Evolutionary conservation across 495 filamentous ascomycete genomes (phyloP).

Genomic region (Chaetomium cochliodes): DNA sequence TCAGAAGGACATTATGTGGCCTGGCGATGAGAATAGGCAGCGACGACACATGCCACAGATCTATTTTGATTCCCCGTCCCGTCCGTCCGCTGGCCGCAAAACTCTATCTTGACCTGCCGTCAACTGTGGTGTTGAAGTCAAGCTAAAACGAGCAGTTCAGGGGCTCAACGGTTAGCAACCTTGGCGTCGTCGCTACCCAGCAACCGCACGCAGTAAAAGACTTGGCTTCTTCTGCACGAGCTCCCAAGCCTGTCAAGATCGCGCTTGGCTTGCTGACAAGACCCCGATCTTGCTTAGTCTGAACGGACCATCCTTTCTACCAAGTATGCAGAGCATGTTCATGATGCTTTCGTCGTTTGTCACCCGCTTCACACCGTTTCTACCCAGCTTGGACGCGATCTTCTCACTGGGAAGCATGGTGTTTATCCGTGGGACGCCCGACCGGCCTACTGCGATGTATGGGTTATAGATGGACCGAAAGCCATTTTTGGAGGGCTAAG

Average conservation of each 20-base stretch:
- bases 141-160: not conserved
- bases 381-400: not conserved
- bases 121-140: not conserved
- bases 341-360: not conserved
- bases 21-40: not conserved
- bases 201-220: not conserved
- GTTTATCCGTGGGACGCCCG: not conserved
- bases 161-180: conserved; percentile 8
- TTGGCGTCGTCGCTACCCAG: conserved; percentile 7
- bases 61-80: not conserved
- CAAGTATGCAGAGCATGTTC: too few relatives aligned
- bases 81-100: not conserved
- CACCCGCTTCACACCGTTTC: not conserved
- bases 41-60: not conserved
- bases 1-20: not conserved
- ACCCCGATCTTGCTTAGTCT: not conserved
- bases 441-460: not conserved
- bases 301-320: not conserved
- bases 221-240: not conserved
- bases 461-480: too few relatives aligned
- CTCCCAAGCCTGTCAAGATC: not conserved
- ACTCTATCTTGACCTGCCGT: not conserved
- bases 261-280: not conserved
- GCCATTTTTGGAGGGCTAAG: not conserved
- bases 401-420: not conserved